Base-by-base conservation (phyloP, 768 basidiomycete genomes). In the Agrocybe pediades region DNA sequence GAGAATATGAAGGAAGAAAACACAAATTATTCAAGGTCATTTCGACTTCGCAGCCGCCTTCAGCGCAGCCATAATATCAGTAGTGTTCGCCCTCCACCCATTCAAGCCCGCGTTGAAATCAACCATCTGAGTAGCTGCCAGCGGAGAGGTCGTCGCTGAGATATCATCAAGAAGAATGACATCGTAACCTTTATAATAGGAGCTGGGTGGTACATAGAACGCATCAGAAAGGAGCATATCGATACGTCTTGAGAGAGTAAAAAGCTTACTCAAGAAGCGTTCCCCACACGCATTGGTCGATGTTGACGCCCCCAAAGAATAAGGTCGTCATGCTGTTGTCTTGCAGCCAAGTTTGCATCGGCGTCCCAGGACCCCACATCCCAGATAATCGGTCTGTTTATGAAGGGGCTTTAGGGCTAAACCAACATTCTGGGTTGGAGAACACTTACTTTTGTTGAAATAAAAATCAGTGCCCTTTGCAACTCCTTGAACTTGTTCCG, bases 241-340 rank as follows among this genome's bases (percentile, higher is more conserved):
- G 29, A 30, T 30, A n/a, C n/a, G n/a, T 30, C 29, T 30, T 7
- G 15, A 30, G 15, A 30, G 19, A 36, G 15, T 43, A 20, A 39
- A 5, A 9, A 9, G 56, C 64, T 40, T 46, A 68, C 65, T 68
- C 69, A 16, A 71, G 41, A 1, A 71, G 57, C 1, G 69, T 71
- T 21, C 69, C 69, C 64, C 66, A 68, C 19, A 71, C 69, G 41
- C 69, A 71, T 57, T 71, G 69, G 40, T 71, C 69, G 46, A 69
- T 67, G 45, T 71, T 71, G 6, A 71, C 70, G 16, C 70, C 70
- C 9, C 67, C 69, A 46, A 68, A 69, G 27, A 71, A 71, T 9
- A 71, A 54, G 0, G 70, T 71, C 0, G 70, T 68, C 57, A 71
- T 68, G 40, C 63, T 59, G 47, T 68, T 68, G 42, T 69, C 70